Conservation (phyloP, 2,329 filamentous ascomycete species). For the Colletotrichum sp. region DNA sequence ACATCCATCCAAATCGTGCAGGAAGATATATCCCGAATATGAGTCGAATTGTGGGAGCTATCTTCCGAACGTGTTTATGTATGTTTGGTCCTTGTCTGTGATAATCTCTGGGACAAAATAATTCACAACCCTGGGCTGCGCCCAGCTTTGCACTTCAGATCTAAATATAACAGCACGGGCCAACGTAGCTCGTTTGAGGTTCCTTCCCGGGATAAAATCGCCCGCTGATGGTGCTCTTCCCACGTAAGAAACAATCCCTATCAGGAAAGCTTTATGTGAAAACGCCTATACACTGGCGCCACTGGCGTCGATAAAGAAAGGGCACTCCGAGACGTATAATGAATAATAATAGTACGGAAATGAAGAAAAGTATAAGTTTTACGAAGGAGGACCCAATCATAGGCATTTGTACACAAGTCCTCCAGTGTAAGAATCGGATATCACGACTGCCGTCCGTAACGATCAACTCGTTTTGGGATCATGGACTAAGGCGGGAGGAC, state of each 20-base stretch:
- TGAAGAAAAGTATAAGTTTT: background rate
- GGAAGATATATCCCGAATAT: background rate
- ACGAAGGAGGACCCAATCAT: background rate
- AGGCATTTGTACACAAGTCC: background rate
- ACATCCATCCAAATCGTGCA: background rate
- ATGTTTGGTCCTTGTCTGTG: background rate
- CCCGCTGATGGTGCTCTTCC: background rate
- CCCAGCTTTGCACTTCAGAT: background rate
- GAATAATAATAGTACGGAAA: background rate
- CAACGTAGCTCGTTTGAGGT: background rate
- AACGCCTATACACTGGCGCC: background rate
- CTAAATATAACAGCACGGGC: background rate
- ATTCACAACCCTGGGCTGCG: background rate
- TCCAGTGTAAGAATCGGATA: background rate
- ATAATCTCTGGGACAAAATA: rapidly evolving
- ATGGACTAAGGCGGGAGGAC: background rate
- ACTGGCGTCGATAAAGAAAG: background rate
- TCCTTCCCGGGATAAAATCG: background rate
- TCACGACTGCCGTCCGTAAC: background rate
- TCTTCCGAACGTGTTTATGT: background rate
- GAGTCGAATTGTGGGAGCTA: background rate
- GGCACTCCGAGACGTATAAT: background rate
- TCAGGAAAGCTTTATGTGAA: background rate
- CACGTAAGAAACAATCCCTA: background rate
- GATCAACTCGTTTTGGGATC: too few relatives aligned